Evolutionary conservation across 2,329 filamentous ascomycete genomes (phyloP).

Genomic region (Raffaelea arxii): DNA sequence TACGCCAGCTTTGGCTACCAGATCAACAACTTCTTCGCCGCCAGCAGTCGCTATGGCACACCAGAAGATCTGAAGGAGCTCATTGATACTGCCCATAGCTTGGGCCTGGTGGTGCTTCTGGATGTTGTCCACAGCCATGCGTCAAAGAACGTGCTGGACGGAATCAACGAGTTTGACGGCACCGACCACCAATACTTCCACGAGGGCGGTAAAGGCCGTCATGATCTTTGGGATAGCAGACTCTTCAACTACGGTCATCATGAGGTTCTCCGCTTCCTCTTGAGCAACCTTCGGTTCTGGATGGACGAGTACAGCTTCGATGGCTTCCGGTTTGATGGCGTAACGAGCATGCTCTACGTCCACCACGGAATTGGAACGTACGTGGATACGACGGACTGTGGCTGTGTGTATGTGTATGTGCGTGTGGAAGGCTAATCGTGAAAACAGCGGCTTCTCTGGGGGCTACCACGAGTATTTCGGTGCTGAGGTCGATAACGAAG

Average conservation of each 20-base stretch:
- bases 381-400: slow-evolving; percentile 25
- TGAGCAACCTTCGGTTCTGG: slow-evolving; percentile 96
- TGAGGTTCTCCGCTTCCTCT: slow-evolving; percentile 88
- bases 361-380: slow-evolving; percentile 97
- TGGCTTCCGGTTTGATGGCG: slow-evolving; percentile 94
- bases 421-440: no score
- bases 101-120: slow-evolving; percentile 84
- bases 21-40: slow-evolving; percentile 97
- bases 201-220: slow-evolving; percentile 68
- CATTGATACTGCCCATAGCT: slow-evolving; percentile 83
- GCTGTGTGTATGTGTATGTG: no score
- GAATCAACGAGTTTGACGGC: slow-evolving; percentile 91
- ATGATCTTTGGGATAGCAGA: slow-evolving; percentile 92
- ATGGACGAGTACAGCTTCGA: slow-evolving; percentile 98
- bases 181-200: slow-evolving; percentile 97
- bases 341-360: slow-evolving; percentile 94
- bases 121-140: slow-evolving; percentile 98
- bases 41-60: slow-evolving; percentile 86
- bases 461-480: slow-evolving; percentile 99
- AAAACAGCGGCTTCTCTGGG: slow-evolving; percentile 75
- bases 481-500: slow-evolving; percentile 78
- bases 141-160: slow-evolving; percentile 93
- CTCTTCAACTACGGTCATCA: slow-evolving; percentile 96
- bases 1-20: slow-evolving; percentile 99
- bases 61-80: slow-evolving; percentile 96